Base-by-base conservation (phyloP, 768 basidiomycete genomes). In the Pleurotus tuber-regium region DNA sequence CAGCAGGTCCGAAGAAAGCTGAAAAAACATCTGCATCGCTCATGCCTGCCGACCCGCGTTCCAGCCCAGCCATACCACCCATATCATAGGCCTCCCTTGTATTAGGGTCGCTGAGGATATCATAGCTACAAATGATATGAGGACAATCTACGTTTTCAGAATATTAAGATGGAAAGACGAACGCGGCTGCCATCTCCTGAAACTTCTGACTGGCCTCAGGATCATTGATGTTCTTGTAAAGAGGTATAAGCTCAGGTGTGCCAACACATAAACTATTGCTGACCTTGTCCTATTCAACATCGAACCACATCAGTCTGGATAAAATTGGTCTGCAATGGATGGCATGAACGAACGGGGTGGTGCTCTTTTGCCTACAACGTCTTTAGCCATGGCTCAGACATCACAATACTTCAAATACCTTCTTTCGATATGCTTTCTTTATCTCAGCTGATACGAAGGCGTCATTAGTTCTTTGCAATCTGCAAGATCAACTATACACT, bases 361-460 rank as follows among this genome's bases (percentile, higher is more conserved):
- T 90, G 86, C 63, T 90, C 82, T 63, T 86, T 92, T 26, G 92
- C 92, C 88, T 93, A 61, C 3, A 47, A 52, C 49, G 54, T 62
- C 57, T 19, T 57, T 61, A 57, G 57, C 54, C n/a, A 50, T 35
- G 50, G 38, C 56, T 25, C 25, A 53, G 40, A 44, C 51, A 57
- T 46, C 49, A 53, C 38, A 56, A 50, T 41, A 29, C 29, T 51
- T 26, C 28, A 65, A 61, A 59, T 71, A 91, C 92, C 84, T 94
- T 95, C 73, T 82, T 89, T 65, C 88, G 86, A 65, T 98, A 98
- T 12, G 94, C 94, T 63, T 89, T 91, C 70, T 94, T 95, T 61
- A 98, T 92, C 56, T 98, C 92, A 57, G 76, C 90, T 87, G 57
- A 30, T 14, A 51, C 54, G 48, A 39, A 21, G 40, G 25, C 38